Evolutionary conservation across 192 early-diverging fungal genomes (phyloP), one percentile per base, ranked within the genome.

Genomic region (Coemansia sp.): DNA sequence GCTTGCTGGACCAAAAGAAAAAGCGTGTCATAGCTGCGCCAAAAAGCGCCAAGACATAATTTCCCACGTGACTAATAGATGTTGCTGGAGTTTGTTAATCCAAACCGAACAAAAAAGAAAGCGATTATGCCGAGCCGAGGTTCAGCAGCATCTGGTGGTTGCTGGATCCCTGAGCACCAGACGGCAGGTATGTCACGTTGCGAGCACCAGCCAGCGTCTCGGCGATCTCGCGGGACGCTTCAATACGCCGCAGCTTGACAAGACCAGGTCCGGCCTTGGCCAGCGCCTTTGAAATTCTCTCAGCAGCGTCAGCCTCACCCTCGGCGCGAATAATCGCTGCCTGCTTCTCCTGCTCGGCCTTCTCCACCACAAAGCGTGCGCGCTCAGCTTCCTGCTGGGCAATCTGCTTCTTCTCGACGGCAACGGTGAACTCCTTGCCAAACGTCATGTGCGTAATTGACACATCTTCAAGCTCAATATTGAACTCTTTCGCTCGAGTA

Each of bases 321-420:
- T 99, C 97, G 60, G 97, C 97, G 48, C 94, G 87, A 78, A 99
- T 99, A 66, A 99, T 90, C 11, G 91, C 87, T 9, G 97, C 97
- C 70, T 89, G 86, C 84, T 95, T 98, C 75, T 99, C 97, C 82
- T 97, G 95, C 83, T 99, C 93, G 20, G 97, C 97, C 83, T 91
- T 92, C 73, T 99, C 97, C 25, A 99, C 97, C 54, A 98, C 87
- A 83, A 97, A 99, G 68, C 91, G 90, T 38, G 97, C 97, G 58
- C 97, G 92, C 81, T 99, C 97, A 49, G 97, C 97, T 75, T 98
- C 97, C 84, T 99, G 97, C 70, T 99, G 96, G 44, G 97, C 94
- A 85, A 98, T 97, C 73, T 95, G 93, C 85, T 97, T 97, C 72
- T 95, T 91, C 80, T 97, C 96, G 60, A 99, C 97, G 48, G 97